Evolutionary conservation across 208 protist species (phyloP), one percentile per base, ranked within the genome.

Genomic region (Acanthamoeba healyi): DNA sequence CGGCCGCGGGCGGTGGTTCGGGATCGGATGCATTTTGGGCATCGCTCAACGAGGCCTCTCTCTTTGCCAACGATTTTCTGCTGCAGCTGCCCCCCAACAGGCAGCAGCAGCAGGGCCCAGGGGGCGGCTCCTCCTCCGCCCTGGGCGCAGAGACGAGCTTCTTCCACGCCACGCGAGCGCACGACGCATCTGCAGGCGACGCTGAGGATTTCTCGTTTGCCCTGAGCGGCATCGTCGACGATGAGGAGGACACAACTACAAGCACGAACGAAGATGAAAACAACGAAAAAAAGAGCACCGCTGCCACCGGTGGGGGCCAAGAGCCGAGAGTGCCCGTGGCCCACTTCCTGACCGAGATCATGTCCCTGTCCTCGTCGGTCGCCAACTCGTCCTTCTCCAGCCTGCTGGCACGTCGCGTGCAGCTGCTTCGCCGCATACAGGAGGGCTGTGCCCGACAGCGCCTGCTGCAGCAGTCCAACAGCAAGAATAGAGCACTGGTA

Each of bases 21-120:
- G 24, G 17, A 56, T 56, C 49, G 9, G 70, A 79, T 46, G 15
- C 70, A n/a, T 79, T 46, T 44, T 79, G 70, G 70, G 70, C 70
- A n/a, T 79, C 32, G 2, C 36, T 79, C 70, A 79, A 79, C 70
- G 70, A 79, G 29, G 5, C 70, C 14, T 40, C 70, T 9, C 70
- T 79, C 34, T 79, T 79, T 29, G 70, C 70, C 70, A 79, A 79
- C 17, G 36, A 79, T 79, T 79, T 79, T 26, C 36, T 79, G 32
- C 70, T 79, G 12, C 70, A 67, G 15, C 15, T 26, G 36, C 10
- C 61, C 14, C 29, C 61, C 9, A 70, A 32, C 24, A 65, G n/a
- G 24, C 58, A 36, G 24, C 61, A 26, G 61, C 61, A 70, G 9
- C 61, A 70, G n/a, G n/a, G n/a, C n/a, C n/a, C n/a, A 70, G 29